These are phyloP conservation scores for Arachis stenosperma DNA, from an alignment of 306 rosid genomes.

Conservation along the genomic window DNA sequence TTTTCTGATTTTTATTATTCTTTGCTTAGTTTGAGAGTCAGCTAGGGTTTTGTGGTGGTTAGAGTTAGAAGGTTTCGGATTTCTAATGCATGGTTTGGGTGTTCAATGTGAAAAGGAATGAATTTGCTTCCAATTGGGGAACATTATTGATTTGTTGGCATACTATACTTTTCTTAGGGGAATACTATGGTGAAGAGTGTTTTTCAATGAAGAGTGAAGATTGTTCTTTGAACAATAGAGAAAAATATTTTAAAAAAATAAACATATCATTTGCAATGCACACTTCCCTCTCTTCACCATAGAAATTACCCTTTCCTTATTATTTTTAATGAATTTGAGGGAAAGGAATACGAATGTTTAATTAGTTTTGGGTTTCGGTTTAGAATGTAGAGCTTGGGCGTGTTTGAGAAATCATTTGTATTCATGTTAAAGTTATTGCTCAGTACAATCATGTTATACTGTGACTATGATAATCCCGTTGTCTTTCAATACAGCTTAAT, in stretches of 20 bases:
- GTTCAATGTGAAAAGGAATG: slow-evolving; percentile 2
- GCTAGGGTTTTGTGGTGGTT: slow-evolving; percentile 19
- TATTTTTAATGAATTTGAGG: slow-evolving; percentile 3
- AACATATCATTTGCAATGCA: too few relatives aligned
- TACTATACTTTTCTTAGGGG: not conserved
- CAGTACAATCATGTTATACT: slow-evolving; percentile 2
- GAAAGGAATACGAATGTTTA: not conserved
- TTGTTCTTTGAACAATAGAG: too few relatives aligned
- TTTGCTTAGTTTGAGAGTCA: not conserved
- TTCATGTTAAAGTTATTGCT: not conserved
- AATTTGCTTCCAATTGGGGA: slow-evolving; percentile 9
- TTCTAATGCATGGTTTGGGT: not conserved
- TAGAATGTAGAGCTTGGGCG: not conserved
- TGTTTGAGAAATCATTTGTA: not conserved
- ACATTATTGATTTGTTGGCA: slow-evolving; percentile 2
- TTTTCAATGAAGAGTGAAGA: too few relatives aligned
- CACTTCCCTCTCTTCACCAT: too few relatives aligned
- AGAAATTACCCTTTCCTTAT: not conserved
- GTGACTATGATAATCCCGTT: not conserved
- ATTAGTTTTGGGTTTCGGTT: slow-evolving; percentile 5
- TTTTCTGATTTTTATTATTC: slow-evolving; percentile 9
- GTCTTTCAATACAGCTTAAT: slow-evolving; percentile 3
- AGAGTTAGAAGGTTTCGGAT: not conserved
- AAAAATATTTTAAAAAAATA: too few relatives aligned
- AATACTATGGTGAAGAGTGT: too few relatives aligned